Conservation (phyloP, 176 grass and related monocot genomes). For the Tillandsia fasciculata region DNA sequence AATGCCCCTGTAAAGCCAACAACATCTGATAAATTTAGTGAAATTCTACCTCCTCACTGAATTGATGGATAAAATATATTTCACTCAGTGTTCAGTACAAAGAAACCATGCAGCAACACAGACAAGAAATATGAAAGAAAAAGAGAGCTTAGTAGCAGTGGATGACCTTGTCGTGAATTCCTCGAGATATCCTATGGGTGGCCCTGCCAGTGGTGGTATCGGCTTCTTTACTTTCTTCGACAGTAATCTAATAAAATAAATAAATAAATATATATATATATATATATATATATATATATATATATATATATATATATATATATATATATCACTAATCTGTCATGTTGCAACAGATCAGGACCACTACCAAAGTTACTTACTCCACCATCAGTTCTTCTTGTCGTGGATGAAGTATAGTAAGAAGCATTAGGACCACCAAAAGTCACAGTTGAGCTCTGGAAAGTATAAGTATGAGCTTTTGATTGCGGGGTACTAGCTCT, state of each 20-base stretch:
- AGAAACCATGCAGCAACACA: too few relatives aligned
- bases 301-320: too few relatives aligned
- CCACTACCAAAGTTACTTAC: slow-evolving; percentile 31
- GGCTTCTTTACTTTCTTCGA: slow-evolving; percentile 87
- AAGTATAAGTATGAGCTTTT: slow-evolving; percentile 37
- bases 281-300: too few relatives aligned
- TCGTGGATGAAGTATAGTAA: slow-evolving; percentile 52
- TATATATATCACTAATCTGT: too few relatives aligned
- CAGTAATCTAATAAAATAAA: slow-evolving; percentile 37
- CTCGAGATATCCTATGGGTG: slow-evolving; percentile 58
- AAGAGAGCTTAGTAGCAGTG: not conserved
- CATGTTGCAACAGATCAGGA: too few relatives aligned
- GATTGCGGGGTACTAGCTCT: slow-evolving; percentile 16
- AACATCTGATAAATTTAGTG: too few relatives aligned
- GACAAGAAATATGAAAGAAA: too few relatives aligned
- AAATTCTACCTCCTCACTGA: too few relatives aligned
- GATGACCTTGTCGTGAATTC: slow-evolving; percentile 72
- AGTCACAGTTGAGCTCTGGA: slow-evolving; percentile 62
- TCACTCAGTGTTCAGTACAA: too few relatives aligned
- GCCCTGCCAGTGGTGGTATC: slow-evolving; percentile 61
- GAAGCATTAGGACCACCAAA: slow-evolving; percentile 63
- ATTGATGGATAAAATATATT: too few relatives aligned
- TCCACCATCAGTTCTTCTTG: slow-evolving; percentile 44
- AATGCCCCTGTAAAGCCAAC: slow-evolving; percentile 47
- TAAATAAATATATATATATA: too few relatives aligned